phyloP scores from a whole-genome alignment of 495 filamentous ascomycete genomes.

The Xylaria scruposa region DNA sequence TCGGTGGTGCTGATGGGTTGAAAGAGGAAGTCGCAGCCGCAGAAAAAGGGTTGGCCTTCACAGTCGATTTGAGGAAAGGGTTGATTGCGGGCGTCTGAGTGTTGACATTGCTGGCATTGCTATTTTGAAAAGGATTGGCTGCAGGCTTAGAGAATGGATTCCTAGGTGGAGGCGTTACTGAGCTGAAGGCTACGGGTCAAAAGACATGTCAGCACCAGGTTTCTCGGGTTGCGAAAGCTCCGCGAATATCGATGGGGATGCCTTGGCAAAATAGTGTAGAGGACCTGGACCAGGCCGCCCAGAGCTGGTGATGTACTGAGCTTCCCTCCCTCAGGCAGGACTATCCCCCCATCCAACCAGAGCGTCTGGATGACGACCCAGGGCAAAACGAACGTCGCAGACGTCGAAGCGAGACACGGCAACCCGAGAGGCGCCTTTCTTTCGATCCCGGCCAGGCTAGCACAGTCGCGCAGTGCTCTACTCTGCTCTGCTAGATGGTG shows the following conservation, averaged over 20 bases:
- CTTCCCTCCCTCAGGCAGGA: no score
- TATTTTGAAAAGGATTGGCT: slow-evolving; percentile 30
- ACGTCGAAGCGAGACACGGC: not conserved
- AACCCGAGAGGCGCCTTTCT: not conserved
- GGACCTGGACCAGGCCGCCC: not conserved
- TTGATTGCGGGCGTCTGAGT: slow-evolving; percentile 28
- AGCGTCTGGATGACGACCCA: not conserved
- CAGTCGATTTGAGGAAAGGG: slow-evolving; percentile 27
- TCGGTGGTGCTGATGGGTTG: slow-evolving; percentile 25
- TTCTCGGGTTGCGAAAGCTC: not conserved
- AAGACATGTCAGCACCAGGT: slow-evolving; percentile 36
- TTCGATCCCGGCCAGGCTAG: not conserved
- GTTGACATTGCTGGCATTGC: slow-evolving; percentile 24
- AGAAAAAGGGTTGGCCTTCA: slow-evolving; percentile 32
- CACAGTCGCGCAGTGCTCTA: not conserved
- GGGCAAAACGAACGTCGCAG: not conserved
- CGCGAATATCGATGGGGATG: not conserved
- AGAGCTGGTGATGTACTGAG: not conserved
- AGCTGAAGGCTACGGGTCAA: slow-evolving; percentile 37
- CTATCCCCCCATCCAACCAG: not conserved
- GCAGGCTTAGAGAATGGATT: slow-evolving; percentile 30
- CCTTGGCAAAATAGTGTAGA: not conserved
- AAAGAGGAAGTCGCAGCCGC: slow-evolving; percentile 18
- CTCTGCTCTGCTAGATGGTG: not conserved
- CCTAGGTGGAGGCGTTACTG: slow-evolving; percentile 20